Base-by-base conservation (phyloP, 2,329 filamentous ascomycete genomes). In the Fusarium sp. region DNA sequence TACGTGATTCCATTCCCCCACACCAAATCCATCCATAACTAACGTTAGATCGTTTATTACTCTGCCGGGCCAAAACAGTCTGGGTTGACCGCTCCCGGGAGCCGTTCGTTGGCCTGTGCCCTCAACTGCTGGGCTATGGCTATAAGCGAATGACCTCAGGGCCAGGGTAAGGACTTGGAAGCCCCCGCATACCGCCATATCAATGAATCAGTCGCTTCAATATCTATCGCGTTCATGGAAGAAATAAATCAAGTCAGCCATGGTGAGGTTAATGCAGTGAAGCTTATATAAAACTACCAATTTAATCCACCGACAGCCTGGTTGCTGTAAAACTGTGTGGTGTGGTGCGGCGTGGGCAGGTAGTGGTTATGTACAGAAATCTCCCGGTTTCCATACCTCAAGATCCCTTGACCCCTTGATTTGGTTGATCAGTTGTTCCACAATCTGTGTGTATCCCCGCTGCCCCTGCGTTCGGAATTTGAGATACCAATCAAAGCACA, bases 401-500 rank as follows among this genome's bases (percentile, higher is more conserved):
- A 36, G 31, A 50, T 36, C 17, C 36, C 29, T 19, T 35, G 13
- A 9, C 25, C 9, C 9, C 25, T 27, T 15, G 35, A 21, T 21
- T 21, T 37, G 31, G 14, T 13, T 15, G 27, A 38, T 56, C 36
- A 19, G 21, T 6, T 27, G 51, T 61, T 55, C 33, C 56, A 45
- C 46, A 37, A 52, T 48, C 29, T 61, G 25, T 48, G 56, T 61
- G 43, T 32, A 48, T 29, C 23, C 56, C 46, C 23, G 9, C 13
- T 29, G 21, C 32, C 55, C 49, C 45, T 59, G 9, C 43, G 19
- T 53, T 53, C 13, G 48, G 55, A 57, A n/a, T 25, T 45, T 33
- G 35, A 32, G 25, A 23, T 57, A 39, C 39, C 48, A 49, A 41
- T 41, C 17, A 50, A 36, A 36, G 15, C 4, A 14, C n/a, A 11